These are phyloP conservation scores for Ascochyta rabiei DNA, from an alignment of 2,329 filamentous ascomycete species.

Conservation along the genomic window DNA sequence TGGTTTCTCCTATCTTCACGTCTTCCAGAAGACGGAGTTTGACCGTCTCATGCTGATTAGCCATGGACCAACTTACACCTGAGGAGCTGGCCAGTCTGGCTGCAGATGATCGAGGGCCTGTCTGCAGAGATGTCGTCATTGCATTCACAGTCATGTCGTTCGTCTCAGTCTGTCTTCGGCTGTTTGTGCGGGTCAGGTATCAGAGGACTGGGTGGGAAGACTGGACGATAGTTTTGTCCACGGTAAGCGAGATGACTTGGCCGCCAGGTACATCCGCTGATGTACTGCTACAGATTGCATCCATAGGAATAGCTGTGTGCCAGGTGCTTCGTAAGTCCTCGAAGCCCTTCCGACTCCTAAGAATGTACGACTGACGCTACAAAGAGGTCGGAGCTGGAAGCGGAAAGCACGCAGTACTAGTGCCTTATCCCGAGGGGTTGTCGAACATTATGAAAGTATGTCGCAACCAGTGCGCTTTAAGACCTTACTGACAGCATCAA, in stretches of 20 bases:
- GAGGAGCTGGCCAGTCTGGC: slow-evolving; percentile 24
- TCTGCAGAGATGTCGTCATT: slow-evolving; percentile 22
- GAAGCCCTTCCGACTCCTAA: neutral
- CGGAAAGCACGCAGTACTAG: slow-evolving; percentile 33
- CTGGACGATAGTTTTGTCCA: slow-evolving; percentile 27
- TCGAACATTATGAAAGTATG: slow-evolving; percentile 24
- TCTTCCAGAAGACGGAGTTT: neutral
- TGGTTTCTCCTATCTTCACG: neutral
- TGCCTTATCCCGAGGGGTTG: slow-evolving; percentile 20
- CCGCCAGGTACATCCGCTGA: neutral
- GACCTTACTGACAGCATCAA: slow-evolving; percentile 15
- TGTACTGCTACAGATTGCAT: slow-evolving; percentile 10
- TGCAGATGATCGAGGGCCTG: slow-evolving; percentile 25
- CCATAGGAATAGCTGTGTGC: slow-evolving; percentile 15
- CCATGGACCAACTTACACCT: slow-evolving; percentile 25
- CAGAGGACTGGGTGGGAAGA: slow-evolving; percentile 31
- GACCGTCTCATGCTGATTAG: neutral
- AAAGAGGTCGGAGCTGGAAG: slow-evolving; percentile 29
- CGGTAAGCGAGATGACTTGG: slow-evolving; percentile 12
- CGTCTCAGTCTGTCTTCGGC: slow-evolving; percentile 27
- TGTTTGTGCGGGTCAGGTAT: slow-evolving; percentile 28
- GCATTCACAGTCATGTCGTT: slow-evolving; percentile 28
- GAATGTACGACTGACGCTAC: neutral
- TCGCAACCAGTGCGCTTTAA: neutral
- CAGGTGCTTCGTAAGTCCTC: slow-evolving; percentile 27